Conservation (phyloP, 1,284 basidiomycete genomes). For the Sanghuangporus weigelae region DNA sequence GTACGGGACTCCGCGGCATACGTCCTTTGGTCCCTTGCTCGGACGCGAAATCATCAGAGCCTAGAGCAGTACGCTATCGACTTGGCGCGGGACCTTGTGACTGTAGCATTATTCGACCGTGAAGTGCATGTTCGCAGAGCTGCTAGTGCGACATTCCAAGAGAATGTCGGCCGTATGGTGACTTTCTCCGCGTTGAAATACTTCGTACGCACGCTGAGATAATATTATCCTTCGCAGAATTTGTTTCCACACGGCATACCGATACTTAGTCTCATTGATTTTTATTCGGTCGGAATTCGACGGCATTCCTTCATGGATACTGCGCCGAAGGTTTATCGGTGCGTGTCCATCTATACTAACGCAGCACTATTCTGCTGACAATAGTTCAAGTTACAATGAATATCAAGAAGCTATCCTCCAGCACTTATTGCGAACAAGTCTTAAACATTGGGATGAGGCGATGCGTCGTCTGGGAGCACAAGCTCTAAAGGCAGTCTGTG, state of each 20-base stretch:
- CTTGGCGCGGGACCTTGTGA: constrained; percentile 69
- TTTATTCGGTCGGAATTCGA: constrained; percentile 87
- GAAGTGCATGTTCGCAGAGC: constrained; percentile 96
- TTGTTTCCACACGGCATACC: constrained; percentile 94
- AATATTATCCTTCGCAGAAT: constrained; percentile 41
- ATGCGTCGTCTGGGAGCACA: constrained; percentile 82
- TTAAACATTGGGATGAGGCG: constrained; percentile 86
- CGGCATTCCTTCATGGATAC: constrained; percentile 81
- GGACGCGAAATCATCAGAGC: constrained; percentile 60
- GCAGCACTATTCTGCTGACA: not conserved
- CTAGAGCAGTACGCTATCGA: constrained; percentile 58
- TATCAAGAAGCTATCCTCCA: constrained; percentile 71
- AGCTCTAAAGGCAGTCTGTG: constrained; percentile 67
- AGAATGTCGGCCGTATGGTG: constrained; percentile 92
- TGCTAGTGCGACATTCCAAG: constrained; percentile 97
- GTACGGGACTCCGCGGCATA: constrained; percentile 95
- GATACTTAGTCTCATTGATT: constrained; percentile 88
- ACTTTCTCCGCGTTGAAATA: constrained; percentile 26
- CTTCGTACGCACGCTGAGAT: not conserved
- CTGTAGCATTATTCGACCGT: constrained; percentile 84
- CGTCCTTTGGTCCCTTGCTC: constrained; percentile 90
- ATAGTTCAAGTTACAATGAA: constrained; percentile 47
- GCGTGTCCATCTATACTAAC: constrained; percentile 29
- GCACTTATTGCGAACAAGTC: constrained; percentile 70
- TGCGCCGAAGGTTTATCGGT: constrained; percentile 84